Conservation (phyloP, 345 rosid species). For the Brassica napus region Da-Ae NC_063434.1:7618501-7619000, state of each 20-base stretch:
- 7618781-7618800: conserved; percentile 13
- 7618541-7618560: too few relatives aligned
- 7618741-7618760: conserved; percentile 10
- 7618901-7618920: conserved; percentile 38
- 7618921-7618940: conserved; percentile 33
- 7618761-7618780: conserved; percentile 16
- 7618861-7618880: conserved; percentile 51
- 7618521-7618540: not conserved
- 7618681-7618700: conserved; percentile 9
- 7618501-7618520: not conserved
- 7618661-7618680: not conserved
- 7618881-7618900: conserved; percentile 46
- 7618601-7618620: too few relatives aligned
- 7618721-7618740: not conserved
- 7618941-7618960: conserved; percentile 41
- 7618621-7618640: too few relatives aligned
- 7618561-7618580: too few relatives aligned
- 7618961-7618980: conserved; percentile 50
- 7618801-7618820: not conserved
- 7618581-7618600: too few relatives aligned
- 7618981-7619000: conserved; percentile 61
- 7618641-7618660: not conserved
- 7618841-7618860: conserved; percentile 58
- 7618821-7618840: conserved; percentile 2
- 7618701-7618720: not conserved